Percentiles rank a stretch among this genome's conserved stretches.
These are phyloP conservation scores for Escovopsis sp. DNA, from an alignment of 2,329 filamentous ascomycete species.

Conservation along the genomic window DNA sequence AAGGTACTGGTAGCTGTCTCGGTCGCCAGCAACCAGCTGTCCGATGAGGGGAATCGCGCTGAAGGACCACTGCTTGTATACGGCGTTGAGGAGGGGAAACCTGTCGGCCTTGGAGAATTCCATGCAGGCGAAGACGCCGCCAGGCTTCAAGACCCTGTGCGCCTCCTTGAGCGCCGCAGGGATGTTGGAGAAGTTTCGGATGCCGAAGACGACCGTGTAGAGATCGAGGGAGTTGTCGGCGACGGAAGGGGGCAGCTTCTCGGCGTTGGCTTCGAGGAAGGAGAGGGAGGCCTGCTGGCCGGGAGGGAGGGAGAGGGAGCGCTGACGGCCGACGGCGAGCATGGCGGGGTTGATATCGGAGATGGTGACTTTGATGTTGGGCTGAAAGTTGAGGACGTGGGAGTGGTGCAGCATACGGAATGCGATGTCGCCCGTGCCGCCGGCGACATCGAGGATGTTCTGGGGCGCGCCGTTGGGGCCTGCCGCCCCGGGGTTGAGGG, in stretches of 20 bases:
- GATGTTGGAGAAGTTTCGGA: constrained; percentile 93
- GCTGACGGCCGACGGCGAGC: constrained; percentile 74
- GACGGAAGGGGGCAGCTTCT: constrained; percentile 49
- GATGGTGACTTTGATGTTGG: constrained; percentile 70
- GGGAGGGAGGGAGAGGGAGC: constrained; percentile 44
- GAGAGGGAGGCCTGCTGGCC: constrained; percentile 41
- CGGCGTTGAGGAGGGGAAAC: constrained; percentile 60
- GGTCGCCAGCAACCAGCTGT: constrained; percentile 82
- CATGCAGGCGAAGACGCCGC: constrained; percentile 88
- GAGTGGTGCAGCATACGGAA: constrained; percentile 90
- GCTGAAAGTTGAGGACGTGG: constrained; percentile 61
- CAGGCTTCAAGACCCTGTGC: constrained; percentile 77
- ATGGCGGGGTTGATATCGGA: constrained; percentile 94
- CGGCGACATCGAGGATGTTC: constrained; percentile 88
- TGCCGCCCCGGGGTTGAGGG: constrained; percentile 64
- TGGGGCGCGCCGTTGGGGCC: constrained; percentile 30
- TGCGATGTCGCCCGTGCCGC: constrained; percentile 93
- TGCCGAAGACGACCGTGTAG: constrained; percentile 95
- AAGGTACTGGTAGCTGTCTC: constrained; percentile 94
- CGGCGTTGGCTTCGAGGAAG: constrained; percentile 86
- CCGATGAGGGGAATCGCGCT: constrained; percentile 87
- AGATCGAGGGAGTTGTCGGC: constrained; percentile 65
- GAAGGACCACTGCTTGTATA: constrained; percentile 96
- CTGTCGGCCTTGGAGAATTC: constrained; percentile 80
- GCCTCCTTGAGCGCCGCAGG: constrained; percentile 69